Base-by-base conservation (phyloP, 2,329 filamentous ascomycete species). In the Diplodia sapinea region DNA sequence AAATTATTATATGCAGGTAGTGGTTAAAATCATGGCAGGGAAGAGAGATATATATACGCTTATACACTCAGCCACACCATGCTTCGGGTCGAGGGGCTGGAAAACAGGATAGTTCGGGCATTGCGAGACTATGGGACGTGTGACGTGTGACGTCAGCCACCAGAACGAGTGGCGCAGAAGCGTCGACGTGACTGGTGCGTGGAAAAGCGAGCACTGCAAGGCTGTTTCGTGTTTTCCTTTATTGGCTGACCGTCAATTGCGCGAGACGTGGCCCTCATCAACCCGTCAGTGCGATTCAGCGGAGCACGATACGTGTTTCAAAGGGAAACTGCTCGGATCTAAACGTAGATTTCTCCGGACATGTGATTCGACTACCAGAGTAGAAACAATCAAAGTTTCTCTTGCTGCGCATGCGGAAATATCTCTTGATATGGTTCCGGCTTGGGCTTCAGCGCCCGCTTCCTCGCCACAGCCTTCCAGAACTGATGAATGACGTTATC, bases 101-200 rank as follows among this genome's bases (percentile, higher is more conserved):
- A 63, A 63, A 63, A 63, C 59, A 51, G 59, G 59, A 51, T 63
- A 63, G 59, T 51, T 33, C n/a, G 31, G 47, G 38, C 59, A 47
- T 31, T 63, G 47, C 29, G 13, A 15, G 29, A 38, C 43, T 0
- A 40, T 51, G 59, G 50, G 29, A 63, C 59, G 43, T 63, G 47
- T 63, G 59, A 63, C 59, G 59, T 63, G 47, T 63, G 59, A 63
- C 59, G 59, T 63, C 59, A 63, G 29, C 40, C 26, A 40, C 4
- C 43, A 23, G 31, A 29, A 49, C 17, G 7, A 17, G 59, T 63
- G 59, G 59, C 59, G 59, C 59, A 38, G 23, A 51, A 51, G 31
- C 33, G 11, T 13, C 31, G 43, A 51, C 17, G 20, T 33, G 47
- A 63, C 43, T 63, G 59, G 59, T 23, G 59, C 40, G 26, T 36